A percentile compares a stretch with the other conserved stretches of the same genome.
These are phyloP conservation scores for Echeveria elegans DNA, from an alignment of 164 flowering plant genomes.

Conservation along the genomic window DNA sequence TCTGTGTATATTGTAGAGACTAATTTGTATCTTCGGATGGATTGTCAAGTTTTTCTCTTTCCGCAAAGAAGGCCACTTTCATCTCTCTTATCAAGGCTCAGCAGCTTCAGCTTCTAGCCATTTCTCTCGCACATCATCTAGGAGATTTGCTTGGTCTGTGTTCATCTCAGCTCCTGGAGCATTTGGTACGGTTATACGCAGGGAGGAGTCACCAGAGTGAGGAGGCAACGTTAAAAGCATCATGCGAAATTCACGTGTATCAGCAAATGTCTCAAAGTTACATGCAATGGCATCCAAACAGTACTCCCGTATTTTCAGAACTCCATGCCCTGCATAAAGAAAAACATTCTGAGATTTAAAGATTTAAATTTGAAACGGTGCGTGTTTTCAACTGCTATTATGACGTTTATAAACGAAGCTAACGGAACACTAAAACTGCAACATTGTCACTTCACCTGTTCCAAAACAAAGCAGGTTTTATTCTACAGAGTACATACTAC, in stretches of 20 bases:
- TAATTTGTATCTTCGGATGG: too few species aligned
- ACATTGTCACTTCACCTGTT: background rate
- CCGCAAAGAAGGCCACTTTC: constrained; percentile 85
- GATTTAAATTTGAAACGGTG: background rate
- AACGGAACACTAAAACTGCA: background rate
- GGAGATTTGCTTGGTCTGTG: constrained; percentile 62
- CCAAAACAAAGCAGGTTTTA: background rate
- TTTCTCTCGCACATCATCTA: constrained; percentile 92
- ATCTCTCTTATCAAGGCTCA: constrained; percentile 93
- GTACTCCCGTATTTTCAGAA: constrained; percentile 78
- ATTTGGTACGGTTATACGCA: constrained; percentile 89
- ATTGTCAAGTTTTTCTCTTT: constrained; percentile 49
- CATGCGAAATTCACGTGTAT: constrained; percentile 66
- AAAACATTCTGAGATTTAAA: background rate
- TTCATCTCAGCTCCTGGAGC: constrained; percentile 75
- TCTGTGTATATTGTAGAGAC: too few species aligned
- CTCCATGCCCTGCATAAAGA: constrained; percentile 67
- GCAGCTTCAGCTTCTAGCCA: constrained; percentile 99
- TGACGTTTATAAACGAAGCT: background rate
- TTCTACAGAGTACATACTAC: background rate
- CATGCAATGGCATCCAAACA: constrained; percentile 80
- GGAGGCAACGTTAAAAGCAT: constrained; percentile 90
- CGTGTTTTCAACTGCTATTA: background rate
- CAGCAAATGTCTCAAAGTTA: constrained; percentile 92
- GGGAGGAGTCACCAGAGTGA: constrained; percentile 89